These are phyloP conservation scores for Effrenium voratum DNA, from an alignment of 73 alveolate genomes.

Conservation along the genomic window DNA sequence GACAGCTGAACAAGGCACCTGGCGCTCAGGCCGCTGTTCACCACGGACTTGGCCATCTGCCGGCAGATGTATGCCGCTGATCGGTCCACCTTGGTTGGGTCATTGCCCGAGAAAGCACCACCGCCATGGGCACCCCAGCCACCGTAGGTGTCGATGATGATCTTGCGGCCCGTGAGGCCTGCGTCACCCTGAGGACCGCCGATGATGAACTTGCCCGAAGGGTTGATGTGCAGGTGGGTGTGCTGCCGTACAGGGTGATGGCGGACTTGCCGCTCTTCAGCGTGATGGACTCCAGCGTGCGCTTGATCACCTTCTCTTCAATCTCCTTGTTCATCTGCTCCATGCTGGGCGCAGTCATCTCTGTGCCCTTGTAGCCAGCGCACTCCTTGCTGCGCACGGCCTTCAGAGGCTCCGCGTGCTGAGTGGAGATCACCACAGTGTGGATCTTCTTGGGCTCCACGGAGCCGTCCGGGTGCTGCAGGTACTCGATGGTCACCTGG, in stretches of 20 bases:
- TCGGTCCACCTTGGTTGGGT: slow-evolving; percentile 99
- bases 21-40: slow-evolving; percentile 95
- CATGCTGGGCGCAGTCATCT: slow-evolving; percentile 81
- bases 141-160: slow-evolving; percentile 98
- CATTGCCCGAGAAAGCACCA: slow-evolving; percentile 99
- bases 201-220: slow-evolving; percentile 98
- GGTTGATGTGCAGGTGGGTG: slow-evolving; percentile 96
- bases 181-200: slow-evolving; percentile 99
- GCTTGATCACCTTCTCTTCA: too few relatives aligned
- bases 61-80: slow-evolving; percentile 99
- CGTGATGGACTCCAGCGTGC: slow-evolving; percentile 47
- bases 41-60: slow-evolving; percentile 97
- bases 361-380: slow-evolving; percentile 86
- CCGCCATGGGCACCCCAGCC: slow-evolving; percentile 99
- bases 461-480: slow-evolving; percentile 96
- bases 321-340: slow-evolving; percentile 90
- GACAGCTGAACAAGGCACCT: slow-evolving; percentile 98
- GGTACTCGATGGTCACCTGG: slow-evolving; percentile 99
- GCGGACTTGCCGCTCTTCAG: slow-evolving; percentile 64
- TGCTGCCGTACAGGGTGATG: slow-evolving; percentile 92
- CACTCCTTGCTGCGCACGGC: slow-evolving; percentile 91
- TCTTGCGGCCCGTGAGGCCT: slow-evolving; percentile 98
- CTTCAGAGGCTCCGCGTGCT: slow-evolving; percentile 96
- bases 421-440: slow-evolving; percentile 98
- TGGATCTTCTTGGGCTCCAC: slow-evolving; percentile 98